Percentiles rank a stretch among this genome's conserved stretches.
Conservation (phyloP, 129 eudicot genomes). For the Oenanthe sinensis region DNA sequence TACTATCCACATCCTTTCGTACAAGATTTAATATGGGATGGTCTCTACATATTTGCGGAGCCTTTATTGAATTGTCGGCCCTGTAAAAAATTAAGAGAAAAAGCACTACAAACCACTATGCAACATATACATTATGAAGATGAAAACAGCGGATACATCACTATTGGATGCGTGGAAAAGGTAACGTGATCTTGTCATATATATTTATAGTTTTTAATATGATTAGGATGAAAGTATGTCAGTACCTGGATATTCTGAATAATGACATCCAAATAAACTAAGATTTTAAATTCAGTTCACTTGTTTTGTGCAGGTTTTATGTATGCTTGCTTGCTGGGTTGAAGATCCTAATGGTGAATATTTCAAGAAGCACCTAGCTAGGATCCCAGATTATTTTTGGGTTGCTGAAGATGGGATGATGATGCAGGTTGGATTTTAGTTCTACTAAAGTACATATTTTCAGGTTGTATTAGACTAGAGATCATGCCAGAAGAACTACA, state of each 20-base stretch:
- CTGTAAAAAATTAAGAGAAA: slow-evolving; percentile 29
- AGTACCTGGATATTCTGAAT: not conserved
- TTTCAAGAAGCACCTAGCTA: slow-evolving; percentile 39
- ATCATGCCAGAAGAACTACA: not conserved
- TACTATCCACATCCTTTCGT: slow-evolving; percentile 38
- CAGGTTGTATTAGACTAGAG: not conserved
- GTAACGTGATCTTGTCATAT: not conserved
- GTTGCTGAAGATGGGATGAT: slow-evolving; percentile 57
- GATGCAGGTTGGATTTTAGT: slow-evolving; percentile 8
- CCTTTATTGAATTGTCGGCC: slow-evolving; percentile 47
- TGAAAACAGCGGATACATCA: slow-evolving; percentile 40
- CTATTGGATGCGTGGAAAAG: slow-evolving; percentile 47
- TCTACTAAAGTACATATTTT: not conserved
- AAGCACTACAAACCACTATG: slow-evolving; percentile 29
- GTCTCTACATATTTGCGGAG: slow-evolving; percentile 23
- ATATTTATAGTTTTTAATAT: not conserved
- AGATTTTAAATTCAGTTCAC: not conserved
- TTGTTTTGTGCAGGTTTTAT: slow-evolving; percentile 13
- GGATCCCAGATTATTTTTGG: slow-evolving; percentile 42
- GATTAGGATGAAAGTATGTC: not conserved
- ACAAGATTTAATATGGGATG: slow-evolving; percentile 43
- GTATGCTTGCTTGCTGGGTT: slow-evolving; percentile 52
- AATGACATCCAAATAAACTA: not conserved
- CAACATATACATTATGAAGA: slow-evolving; percentile 47
- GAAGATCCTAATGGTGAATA: slow-evolving; percentile 39